These are phyloP conservation scores for Colletotrichum somersetense DNA, from an alignment of 2,329 filamentous ascomycete genomes.

Conservation along the genomic window DNA sequence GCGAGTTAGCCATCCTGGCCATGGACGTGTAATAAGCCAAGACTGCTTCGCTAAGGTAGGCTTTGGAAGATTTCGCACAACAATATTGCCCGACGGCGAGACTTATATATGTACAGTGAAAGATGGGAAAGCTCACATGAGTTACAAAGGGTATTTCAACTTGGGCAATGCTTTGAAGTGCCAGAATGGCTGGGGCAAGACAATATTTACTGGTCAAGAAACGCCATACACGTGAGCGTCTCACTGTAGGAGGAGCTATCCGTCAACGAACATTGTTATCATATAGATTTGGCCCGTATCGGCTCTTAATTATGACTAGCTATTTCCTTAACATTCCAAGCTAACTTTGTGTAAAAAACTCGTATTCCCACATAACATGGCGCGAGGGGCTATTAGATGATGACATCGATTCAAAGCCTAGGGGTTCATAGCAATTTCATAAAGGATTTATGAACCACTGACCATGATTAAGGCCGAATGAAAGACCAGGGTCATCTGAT, in stretches of 20 bases:
- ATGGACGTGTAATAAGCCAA: not conserved
- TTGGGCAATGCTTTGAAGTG: not conserved
- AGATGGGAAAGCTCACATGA: too few species aligned
- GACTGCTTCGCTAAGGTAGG: not conserved
- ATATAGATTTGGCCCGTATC: not conserved
- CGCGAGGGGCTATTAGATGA: not conserved
- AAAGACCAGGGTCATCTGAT: not conserved
- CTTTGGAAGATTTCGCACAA: not conserved
- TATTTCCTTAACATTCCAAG: not conserved
- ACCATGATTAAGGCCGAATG: not conserved
- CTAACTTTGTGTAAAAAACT: not conserved
- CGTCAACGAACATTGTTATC: not conserved
- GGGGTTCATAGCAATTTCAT: not conserved
- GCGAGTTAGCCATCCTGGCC: not conserved
- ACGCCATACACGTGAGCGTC: not conserved
- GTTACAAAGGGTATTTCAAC: not conserved
- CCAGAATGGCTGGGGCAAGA: not conserved
- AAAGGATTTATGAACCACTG: not conserved
- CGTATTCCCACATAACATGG: not conserved
- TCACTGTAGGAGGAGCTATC: not conserved
- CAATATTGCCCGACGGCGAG: not conserved
- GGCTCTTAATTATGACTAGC: not conserved
- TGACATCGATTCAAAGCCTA: not conserved
- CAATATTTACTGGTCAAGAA: not conserved
- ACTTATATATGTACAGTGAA: too few species aligned